Percentiles rank a stretch among this genome's conserved stretches.
phyloP scores from a whole-genome alignment of 169 alveolate genomes.

The Plasmodium cynomolgi region DNA sequence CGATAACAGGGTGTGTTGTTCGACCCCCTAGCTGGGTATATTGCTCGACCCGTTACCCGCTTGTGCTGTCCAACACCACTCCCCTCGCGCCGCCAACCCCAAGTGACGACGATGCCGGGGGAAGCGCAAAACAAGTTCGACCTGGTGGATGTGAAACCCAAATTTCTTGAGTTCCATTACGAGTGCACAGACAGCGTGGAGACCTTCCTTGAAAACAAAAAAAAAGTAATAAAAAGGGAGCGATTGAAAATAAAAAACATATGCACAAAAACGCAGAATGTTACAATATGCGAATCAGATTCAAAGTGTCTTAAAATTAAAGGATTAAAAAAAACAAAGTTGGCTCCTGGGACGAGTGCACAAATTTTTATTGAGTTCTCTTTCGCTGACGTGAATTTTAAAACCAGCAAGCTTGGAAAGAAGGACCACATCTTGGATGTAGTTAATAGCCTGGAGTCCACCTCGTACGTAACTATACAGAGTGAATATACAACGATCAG shows the following conservation, averaged over 20 bases:
- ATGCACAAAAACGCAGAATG: conserved; percentile 53
- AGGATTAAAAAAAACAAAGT: conserved; percentile 46
- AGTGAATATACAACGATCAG: conserved; percentile 34
- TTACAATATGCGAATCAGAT: conserved; percentile 40
- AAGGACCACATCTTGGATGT: conserved; percentile 1
- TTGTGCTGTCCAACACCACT: neutral
- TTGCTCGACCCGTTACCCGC: neutral
- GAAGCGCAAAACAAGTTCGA: conserved; percentile 22
- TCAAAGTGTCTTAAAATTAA: conserved; percentile 44
- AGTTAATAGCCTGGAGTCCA: conserved; percentile 30
- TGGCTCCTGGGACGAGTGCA: conserved; percentile 65
- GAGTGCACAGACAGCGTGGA: conserved; percentile 43
- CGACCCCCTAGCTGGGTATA: neutral
- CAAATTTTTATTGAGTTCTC: conserved; percentile 47
- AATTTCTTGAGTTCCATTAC: conserved; percentile 25
- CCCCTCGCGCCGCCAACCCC: neutral
- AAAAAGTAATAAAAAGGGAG: conserved; percentile 41
- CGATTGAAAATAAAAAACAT: conserved; percentile 32
- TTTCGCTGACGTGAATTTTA: conserved; percentile 22
- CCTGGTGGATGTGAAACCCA: conserved; percentile 60
- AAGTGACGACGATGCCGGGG: neutral
- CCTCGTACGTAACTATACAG: conserved; percentile 1
- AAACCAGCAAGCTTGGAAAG: conserved; percentile 14
- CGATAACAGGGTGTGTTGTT: too few species aligned
- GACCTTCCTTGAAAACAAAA: conserved; percentile 12